Percentiles rank a stretch among this genome's conserved stretches.
phyloP scores from a whole-genome alignment of 2,329 filamentous ascomycete genomes.

The Chaetomiaceae sp. region DNA sequence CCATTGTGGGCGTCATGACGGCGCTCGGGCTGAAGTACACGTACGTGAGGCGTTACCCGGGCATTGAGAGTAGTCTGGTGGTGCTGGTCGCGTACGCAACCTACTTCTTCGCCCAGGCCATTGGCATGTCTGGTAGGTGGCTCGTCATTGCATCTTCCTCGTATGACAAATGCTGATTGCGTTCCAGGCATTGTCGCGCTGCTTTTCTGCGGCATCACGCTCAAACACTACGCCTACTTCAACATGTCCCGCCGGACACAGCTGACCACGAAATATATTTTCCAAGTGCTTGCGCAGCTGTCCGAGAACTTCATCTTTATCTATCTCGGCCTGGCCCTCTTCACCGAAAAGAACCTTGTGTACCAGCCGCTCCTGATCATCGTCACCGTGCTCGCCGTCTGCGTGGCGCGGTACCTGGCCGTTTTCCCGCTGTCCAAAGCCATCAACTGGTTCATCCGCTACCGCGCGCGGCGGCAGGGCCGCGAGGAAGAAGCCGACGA shows the following conservation, averaged over 20 bases:
- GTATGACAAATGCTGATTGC: conserved; percentile 9
- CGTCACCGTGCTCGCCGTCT: conserved; percentile 85
- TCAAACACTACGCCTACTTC: conserved; percentile 99
- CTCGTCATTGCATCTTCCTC: background rate
- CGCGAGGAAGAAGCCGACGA: conserved; percentile 74
- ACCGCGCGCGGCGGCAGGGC: conserved; percentile 71
- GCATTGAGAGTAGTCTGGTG: conserved; percentile 93
- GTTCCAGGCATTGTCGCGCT: conserved; percentile 81
- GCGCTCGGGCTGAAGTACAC: conserved; percentile 92
- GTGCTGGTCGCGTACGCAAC: conserved; percentile 92
- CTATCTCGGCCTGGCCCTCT: conserved; percentile 89
- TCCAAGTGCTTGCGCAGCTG: conserved; percentile 87
- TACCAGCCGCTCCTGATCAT: conserved; percentile 96
- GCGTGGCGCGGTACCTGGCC: conserved; percentile 83
- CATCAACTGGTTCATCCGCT: conserved; percentile 90
- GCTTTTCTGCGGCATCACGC: conserved; percentile 93
- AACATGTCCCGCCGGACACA: conserved; percentile 99
- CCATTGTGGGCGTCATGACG: conserved; percentile 78
- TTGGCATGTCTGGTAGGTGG: conserved; percentile 83
- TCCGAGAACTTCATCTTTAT: conserved; percentile 99
- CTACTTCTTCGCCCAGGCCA: conserved; percentile 95
- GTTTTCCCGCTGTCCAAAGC: conserved; percentile 86
- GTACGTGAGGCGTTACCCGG: conserved; percentile 82
- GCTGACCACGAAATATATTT: conserved; percentile 95
- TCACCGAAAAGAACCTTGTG: conserved; percentile 79